phyloP scores from a whole-genome alignment of 495 filamentous ascomycete genomes.

The Penicillium dipodomyicola region DNA sequence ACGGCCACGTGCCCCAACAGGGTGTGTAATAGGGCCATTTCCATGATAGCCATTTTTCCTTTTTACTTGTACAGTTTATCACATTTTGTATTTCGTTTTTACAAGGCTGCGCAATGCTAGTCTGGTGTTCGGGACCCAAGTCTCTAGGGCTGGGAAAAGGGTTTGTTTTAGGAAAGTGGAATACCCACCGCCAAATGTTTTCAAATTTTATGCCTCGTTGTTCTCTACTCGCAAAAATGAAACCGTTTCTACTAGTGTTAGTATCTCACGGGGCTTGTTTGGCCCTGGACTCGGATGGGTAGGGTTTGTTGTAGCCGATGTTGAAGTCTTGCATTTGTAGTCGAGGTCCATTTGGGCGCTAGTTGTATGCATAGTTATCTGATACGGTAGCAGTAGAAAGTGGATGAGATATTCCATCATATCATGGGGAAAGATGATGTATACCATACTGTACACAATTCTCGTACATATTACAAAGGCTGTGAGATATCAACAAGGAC shows the following conservation, averaged over 20 bases:
- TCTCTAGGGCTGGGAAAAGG: conserved; percentile 6
- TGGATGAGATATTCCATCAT: not conserved
- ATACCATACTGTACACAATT: not conserved
- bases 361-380: not conserved
- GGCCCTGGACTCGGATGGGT: not conserved
- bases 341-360: not conserved
- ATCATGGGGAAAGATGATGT: not conserved
- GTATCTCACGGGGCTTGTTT: not conserved
- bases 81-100: conserved; percentile 11
- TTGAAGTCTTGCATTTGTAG: not conserved
- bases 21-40: conserved; percentile 18
- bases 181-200: conserved; percentile 19
- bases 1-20: conserved; percentile 32
- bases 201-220: conserved; percentile 7
- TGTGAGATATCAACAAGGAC: not conserved
- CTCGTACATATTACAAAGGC: not conserved
- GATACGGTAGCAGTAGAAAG: not conserved
- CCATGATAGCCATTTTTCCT: conserved; percentile 13
- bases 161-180: conserved; percentile 20
- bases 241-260: conserved; percentile 7
- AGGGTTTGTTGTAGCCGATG: not conserved
- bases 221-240: conserved; percentile 14
- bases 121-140: conserved; percentile 21
- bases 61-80: conserved; percentile 22
- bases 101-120: conserved; percentile 6